Conservation (phyloP, 176 grass and related monocot species). For the Phragmites australis region DNA sequence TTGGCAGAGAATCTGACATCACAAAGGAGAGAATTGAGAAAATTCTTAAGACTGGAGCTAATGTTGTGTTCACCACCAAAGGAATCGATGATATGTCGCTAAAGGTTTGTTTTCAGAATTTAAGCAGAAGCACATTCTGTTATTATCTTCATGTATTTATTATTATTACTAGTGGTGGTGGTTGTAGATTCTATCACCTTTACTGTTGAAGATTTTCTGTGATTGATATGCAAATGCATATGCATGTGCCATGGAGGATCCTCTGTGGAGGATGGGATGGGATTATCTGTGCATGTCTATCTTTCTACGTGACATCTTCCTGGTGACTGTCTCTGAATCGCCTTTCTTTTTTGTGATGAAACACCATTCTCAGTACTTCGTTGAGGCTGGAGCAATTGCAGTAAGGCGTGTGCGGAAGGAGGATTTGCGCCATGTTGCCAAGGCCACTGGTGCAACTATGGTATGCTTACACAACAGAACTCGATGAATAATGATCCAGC, state of each 20-base stretch:
- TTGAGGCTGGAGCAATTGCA: slow-evolving; percentile 84
- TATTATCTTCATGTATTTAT: not conserved
- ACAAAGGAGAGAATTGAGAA: slow-evolving; percentile 92
- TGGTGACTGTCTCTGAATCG: not conserved
- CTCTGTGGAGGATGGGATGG: not conserved
- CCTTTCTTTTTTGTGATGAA: not conserved
- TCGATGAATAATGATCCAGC: slow-evolving; percentile 33
- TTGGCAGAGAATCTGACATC: slow-evolving; percentile 77
- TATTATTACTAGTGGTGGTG: no score
- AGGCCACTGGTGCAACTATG: slow-evolving; percentile 81
- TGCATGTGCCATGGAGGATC: not conserved
- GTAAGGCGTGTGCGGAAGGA: slow-evolving; percentile 93
- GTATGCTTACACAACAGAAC: slow-evolving; percentile 55
- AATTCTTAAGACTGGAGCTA: slow-evolving; percentile 80
- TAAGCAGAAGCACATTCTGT: not conserved
- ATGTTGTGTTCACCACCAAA: slow-evolving; percentile 88
- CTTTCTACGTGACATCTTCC: not conserved
- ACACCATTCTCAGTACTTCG: slow-evolving; percentile 73
- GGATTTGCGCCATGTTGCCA: slow-evolving; percentile 92
- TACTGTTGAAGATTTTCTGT: not conserved
- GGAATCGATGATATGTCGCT: slow-evolving; percentile 98
- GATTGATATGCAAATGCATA: not conserved
- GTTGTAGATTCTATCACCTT: not conserved
- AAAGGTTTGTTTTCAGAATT: slow-evolving; percentile 55
- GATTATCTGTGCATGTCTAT: not conserved